Evolutionary conservation across 768 basidiomycete species (phyloP).

Genomic region (Gautieria morchelliformis): DNA sequence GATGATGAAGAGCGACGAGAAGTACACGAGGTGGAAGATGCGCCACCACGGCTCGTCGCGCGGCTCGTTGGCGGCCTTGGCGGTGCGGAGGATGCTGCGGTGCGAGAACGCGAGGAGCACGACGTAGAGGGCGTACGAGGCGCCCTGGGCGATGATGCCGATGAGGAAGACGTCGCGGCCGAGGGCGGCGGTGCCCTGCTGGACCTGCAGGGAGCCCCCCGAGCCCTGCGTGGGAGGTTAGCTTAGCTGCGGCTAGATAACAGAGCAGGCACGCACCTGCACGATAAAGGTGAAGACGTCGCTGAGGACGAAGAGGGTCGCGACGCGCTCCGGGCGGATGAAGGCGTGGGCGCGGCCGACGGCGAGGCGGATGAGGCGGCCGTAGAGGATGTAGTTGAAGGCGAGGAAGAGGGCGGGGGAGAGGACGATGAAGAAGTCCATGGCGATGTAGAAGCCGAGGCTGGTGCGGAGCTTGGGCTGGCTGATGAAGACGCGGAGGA

Average conservation of each 20-base stretch:
- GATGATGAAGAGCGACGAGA: constrained; percentile 18
- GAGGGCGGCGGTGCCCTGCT: background rate
- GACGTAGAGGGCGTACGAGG: constrained; percentile 19
- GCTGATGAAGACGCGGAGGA: background rate
- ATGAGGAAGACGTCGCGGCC: constrained; percentile 17
- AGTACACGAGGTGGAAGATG: constrained; percentile 16
- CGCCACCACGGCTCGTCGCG: constrained; percentile 13
- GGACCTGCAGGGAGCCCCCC: constrained; percentile 16
- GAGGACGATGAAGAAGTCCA: constrained; percentile 14
- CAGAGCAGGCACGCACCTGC: constrained; percentile 13
- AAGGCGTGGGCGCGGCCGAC: constrained; percentile 14
- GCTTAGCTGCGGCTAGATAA: background rate
- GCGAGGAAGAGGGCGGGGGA: constrained; percentile 23
- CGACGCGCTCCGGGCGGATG: constrained; percentile 19
- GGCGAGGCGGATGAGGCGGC: constrained; percentile 16
- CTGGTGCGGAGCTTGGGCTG: constrained; percentile 12
- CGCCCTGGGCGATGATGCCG: constrained; percentile 17
- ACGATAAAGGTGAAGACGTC: constrained; percentile 20
- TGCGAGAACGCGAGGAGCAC: constrained; percentile 11
- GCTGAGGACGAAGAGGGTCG: constrained; percentile 21
- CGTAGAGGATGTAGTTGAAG: constrained; percentile 26
- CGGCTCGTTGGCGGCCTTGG: background rate
- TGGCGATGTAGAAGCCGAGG: constrained; percentile 16
- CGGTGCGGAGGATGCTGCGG: constrained; percentile 11
- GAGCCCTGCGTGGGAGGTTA: constrained; percentile 9